Evolutionary conservation across 257 asterid species (phyloP).

Genomic region (Anisodus tanguticus): DNA sequence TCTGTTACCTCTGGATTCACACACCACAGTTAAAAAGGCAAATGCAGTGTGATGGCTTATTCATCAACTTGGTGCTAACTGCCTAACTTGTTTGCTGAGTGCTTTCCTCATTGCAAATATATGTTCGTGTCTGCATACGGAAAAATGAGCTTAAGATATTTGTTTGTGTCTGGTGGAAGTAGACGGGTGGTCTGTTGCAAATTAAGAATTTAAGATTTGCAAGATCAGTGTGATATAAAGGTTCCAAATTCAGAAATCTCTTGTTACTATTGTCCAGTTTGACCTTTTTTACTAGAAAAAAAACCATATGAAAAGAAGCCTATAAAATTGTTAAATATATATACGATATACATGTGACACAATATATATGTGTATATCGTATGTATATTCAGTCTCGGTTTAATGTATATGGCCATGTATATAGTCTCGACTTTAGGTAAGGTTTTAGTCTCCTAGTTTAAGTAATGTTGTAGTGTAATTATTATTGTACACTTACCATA

Average conservation of each 20-base stretch:
- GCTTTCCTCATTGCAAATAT: conserved; percentile 18
- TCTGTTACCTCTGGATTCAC: not conserved
- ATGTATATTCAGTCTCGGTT: too few species aligned
- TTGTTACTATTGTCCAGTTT: not conserved
- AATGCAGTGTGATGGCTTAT: not conserved
- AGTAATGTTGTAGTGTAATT: too few species aligned
- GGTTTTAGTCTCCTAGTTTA: too few species aligned
- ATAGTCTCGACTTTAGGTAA: too few species aligned
- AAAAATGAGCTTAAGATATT: not conserved
- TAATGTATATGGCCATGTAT: too few species aligned
- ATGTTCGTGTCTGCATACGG: not conserved
- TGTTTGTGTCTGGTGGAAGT: not conserved
- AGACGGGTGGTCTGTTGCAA: not conserved
- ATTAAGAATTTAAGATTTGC: not conserved
- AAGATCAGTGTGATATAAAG: not conserved
- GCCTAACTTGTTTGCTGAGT: not conserved
- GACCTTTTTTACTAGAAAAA: not conserved
- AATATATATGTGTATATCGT: too few species aligned
- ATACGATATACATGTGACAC: too few species aligned
- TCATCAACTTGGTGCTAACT: not conserved
- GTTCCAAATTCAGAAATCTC: not conserved
- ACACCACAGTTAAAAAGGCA: not conserved
- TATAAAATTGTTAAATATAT: too few species aligned
- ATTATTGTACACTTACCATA: too few species aligned
- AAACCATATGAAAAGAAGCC: not conserved